These are phyloP conservation scores for Hymenotorrendiella dingleyae DNA, from an alignment of 2,329 filamentous ascomycete genomes.

Conservation along the genomic window DNA sequence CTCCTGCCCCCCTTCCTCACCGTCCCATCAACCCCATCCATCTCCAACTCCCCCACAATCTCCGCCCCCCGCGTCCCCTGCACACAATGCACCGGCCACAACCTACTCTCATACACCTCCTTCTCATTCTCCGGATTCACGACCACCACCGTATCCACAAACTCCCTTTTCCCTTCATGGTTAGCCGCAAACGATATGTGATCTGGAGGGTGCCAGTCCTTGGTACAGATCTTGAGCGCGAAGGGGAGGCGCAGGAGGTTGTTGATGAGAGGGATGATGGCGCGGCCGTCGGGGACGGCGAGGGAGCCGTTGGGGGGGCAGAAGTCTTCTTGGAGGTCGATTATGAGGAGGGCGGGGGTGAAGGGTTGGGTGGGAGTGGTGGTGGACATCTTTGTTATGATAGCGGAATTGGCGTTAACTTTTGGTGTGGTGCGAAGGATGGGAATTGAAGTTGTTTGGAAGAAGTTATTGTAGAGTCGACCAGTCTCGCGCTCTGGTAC, in stretches of 20 bases:
- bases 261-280: conserved; percentile 68
- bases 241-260: conserved; percentile 67
- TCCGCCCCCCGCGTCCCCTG: conserved; percentile 66
- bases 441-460: no score
- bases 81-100: conserved; percentile 93
- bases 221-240: conserved; percentile 71
- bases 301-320: conserved; percentile 88
- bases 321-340: conserved; percentile 94
- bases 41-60: conserved; percentile 66
- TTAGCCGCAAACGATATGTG: conserved; percentile 89
- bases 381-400: no score
- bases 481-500: no score
- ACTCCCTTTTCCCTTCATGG: conserved; percentile 64
- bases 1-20: conserved; percentile 73
- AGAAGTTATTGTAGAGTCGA: no score
- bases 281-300: conserved; percentile 67
- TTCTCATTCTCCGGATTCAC: conserved; percentile 57
- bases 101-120: conserved; percentile 58
- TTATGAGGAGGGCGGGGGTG: conserved; percentile 60
- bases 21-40: conserved; percentile 52
- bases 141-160: conserved; percentile 58
- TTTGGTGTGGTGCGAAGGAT: no score
- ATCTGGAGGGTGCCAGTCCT: conserved; percentile 78
- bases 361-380: conserved; percentile 22
- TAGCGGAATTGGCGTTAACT: no score